Base-by-base conservation (phyloP, 768 basidiomycete species). In the Boletus sp. region DNA sequence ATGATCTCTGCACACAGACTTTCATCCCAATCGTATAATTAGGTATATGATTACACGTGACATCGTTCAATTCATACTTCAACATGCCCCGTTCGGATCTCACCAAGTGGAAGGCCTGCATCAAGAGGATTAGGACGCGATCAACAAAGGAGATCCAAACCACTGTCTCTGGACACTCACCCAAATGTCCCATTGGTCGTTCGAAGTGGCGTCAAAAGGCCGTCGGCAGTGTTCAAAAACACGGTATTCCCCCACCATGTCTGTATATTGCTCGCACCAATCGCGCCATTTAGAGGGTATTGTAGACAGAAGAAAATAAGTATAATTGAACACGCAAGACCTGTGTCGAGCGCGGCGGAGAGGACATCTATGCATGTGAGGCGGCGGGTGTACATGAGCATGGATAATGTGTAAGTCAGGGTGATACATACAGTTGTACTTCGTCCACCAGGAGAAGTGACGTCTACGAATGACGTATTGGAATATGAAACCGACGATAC, bases 231-330 rank as follows among this genome's bases (percentile, higher is more conserved):
- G 0, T 69, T 68, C 42, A 51, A 6, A 54, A 55, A 68, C 7
- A 70, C 64, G 56, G 72, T 79, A 59, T 88, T 88, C 11, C 87
- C 88, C 87, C 86, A 88, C 88, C 87, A 90, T 1, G 55, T 59
- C 46, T 76, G 77, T 42, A 89, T 64, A n/a, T 54, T 83, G 50
- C 76, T 71, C 11, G 61, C n/a, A 6, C 84, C 87, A 56, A 88
- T 85, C 4, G 66, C 65, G 4, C 86, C 86, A 53, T 85, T 79
- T 47, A 57, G 55, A 5, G 87, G 87, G 61, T 78, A 88, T 72
- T 89, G 81, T 23, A 88, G 74, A 50, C 73, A 72, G 66, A 85
- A 84, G 73, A 82, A 85, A 48, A 85, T 75, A 33, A 82, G 27
- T 34, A 87, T 72, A 2, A 79, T 75, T 11, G 79, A 75, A 37